These are phyloP conservation scores for Cydonia oblonga DNA, from an alignment of 331 rosid genomes.

Conservation along the genomic window DNA sequence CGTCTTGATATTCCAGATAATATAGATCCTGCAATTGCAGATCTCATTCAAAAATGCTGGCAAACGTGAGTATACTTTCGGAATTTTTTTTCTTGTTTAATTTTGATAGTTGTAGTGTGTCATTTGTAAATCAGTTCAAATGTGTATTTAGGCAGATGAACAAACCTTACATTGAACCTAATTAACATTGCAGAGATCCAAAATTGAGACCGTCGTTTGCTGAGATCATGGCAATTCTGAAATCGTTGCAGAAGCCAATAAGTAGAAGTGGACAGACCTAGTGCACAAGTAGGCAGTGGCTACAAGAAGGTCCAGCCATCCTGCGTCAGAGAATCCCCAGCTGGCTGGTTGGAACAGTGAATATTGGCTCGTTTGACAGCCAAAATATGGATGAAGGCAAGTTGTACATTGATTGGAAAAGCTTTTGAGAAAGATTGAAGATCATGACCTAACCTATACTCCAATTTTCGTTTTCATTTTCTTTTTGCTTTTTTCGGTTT, in stretches of 20 bases:
- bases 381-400: slow-evolving; percentile 19
- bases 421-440: slow-evolving; percentile 26
- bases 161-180: slow-evolving; percentile 1
- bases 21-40: slow-evolving; percentile 64
- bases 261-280: slow-evolving; percentile 39
- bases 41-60: slow-evolving; percentile 78
- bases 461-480: slow-evolving; percentile 41
- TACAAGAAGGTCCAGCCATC: slow-evolving; percentile 27
- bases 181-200: slow-evolving; percentile 52
- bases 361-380: slow-evolving; percentile 28
- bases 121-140: not conserved
- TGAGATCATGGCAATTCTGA: slow-evolving; percentile 86
- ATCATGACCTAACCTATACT: slow-evolving; percentile 38
- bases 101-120: slow-evolving; percentile 1
- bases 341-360: slow-evolving; percentile 16
- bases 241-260: slow-evolving; percentile 71
- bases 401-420: slow-evolving; percentile 42
- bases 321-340: slow-evolving; percentile 30
- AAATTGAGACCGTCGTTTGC: slow-evolving; percentile 81
- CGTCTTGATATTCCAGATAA: slow-evolving; percentile 88
- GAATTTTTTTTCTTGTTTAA: not conserved
- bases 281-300: slow-evolving; percentile 20
- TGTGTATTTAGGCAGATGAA: not conserved
- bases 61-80: slow-evolving; percentile 62
- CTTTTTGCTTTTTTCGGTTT: slow-evolving; percentile 13